phyloP scores from a whole-genome alignment of 2,329 filamentous ascomycete species.

The Penicillium hordei region DNA sequence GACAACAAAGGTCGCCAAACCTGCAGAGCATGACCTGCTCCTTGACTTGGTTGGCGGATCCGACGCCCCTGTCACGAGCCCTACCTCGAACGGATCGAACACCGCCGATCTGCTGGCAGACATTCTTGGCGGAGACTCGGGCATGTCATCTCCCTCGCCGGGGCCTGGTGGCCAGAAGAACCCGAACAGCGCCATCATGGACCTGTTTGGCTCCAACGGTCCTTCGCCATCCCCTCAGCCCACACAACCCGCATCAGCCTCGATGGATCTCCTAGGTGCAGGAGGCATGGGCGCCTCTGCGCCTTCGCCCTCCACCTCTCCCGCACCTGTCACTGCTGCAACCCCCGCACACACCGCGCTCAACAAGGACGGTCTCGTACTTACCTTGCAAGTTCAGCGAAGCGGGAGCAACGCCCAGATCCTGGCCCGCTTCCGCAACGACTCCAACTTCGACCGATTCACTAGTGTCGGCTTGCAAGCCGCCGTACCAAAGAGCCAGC shows the following conservation, averaged over 20 bases:
- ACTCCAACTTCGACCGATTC: conserved; percentile 63
- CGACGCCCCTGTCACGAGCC: conserved; percentile 61
- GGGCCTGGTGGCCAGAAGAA: conserved; percentile 52
- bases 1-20: conserved; percentile 74
- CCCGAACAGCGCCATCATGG: conserved; percentile 71
- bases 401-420: conserved; percentile 71
- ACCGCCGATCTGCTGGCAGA: conserved; percentile 88
- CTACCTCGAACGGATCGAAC: conserved; percentile 60
- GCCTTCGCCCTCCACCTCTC: conserved; percentile 46
- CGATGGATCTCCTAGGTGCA: conserved; percentile 35
- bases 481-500: conserved; percentile 94
- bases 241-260: conserved; percentile 47
- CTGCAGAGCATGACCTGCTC: conserved; percentile 86
- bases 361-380: conserved; percentile 77
- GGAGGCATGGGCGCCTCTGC: conserved; percentile 42
- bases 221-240: conserved; percentile 50
- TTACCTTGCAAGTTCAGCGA: conserved; percentile 81
- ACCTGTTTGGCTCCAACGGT: conserved; percentile 67
- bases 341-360: conserved; percentile 68
- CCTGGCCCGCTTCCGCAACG: conserved; percentile 79
- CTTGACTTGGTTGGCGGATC: conserved; percentile 84
- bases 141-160: conserved; percentile 55
- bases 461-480: conserved; percentile 83
- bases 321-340: conserved; percentile 50
- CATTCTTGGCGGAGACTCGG: conserved; percentile 75